Percentiles rank a stretch among this genome's conserved stretches.
Evolutionary conservation across 495 filamentous ascomycete genomes (phyloP).

Genomic region (Emericellopsis terricola): DNA sequence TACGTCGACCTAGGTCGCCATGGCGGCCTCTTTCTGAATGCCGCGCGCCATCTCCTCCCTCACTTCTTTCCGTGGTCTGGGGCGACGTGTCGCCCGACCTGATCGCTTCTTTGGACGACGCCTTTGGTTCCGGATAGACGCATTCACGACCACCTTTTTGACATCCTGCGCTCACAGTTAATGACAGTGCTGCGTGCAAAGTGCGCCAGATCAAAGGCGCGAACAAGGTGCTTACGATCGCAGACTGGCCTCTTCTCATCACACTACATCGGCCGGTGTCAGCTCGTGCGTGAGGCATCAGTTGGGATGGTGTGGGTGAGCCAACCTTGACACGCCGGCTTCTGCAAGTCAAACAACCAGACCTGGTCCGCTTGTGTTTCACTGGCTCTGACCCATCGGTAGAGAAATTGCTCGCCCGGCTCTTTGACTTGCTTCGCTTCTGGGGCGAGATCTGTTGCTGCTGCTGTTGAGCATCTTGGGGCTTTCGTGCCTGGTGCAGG

Average conservation of each 20-base stretch:
- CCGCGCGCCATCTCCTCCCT: constrained; percentile 22
- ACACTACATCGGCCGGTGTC: constrained; percentile 35
- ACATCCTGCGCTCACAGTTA: constrained; percentile 55
- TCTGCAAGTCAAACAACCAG: constrained; percentile 89
- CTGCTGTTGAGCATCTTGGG: constrained; percentile 36
- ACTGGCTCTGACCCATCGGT: constrained; percentile 44
- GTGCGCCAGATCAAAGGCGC: no score
- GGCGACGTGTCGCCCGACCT: no score
- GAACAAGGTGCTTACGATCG: constrained; percentile 65
- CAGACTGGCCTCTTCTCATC: constrained; percentile 77
- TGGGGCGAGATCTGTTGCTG: no score
- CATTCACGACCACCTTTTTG: constrained; percentile 75
- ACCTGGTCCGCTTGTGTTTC: constrained; percentile 85
- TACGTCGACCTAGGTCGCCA: no score
- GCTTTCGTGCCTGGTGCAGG: no score
- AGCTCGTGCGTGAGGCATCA: constrained; percentile 4
- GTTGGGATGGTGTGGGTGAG: not conserved
- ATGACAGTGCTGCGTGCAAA: no score
- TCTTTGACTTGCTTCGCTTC: no score
- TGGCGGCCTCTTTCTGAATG: constrained; percentile 13
- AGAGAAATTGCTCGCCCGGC: no score
- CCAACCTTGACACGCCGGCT: constrained; percentile 77
- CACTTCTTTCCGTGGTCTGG: no score
- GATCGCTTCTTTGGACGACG: not conserved
- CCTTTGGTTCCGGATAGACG: constrained; percentile 62